Percentiles rank a stretch among this genome's conserved stretches.
phyloP scores from a whole-genome alignment of 371 early-diverging fungal species.

The Mycotypha africana region DNA sequence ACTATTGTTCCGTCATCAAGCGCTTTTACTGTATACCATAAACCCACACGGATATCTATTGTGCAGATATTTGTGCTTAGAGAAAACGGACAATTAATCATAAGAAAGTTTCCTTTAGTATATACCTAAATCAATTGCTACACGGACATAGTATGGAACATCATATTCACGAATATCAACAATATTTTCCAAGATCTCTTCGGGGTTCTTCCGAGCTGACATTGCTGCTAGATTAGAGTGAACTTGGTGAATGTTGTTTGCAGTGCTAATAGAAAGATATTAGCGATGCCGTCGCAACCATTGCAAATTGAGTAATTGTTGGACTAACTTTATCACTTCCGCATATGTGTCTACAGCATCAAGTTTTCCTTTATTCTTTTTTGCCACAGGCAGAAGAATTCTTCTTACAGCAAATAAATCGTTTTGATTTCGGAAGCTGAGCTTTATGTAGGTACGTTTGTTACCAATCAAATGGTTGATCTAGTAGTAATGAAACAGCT shows the following conservation, averaged over 20 bases:
- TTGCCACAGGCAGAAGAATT: constrained; percentile 61
- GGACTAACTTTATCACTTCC: constrained; percentile 42
- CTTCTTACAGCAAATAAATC: constrained; percentile 78
- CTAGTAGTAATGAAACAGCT: too few relatives aligned
- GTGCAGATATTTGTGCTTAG: too few relatives aligned
- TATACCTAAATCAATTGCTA: constrained; percentile 87
- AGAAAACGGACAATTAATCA: too few relatives aligned
- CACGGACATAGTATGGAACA: constrained; percentile 89
- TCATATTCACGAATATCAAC: constrained; percentile 94
- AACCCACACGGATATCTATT: constrained; percentile 90
- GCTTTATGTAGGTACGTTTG: constrained; percentile 68
- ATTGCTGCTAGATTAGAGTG: constrained; percentile 16
- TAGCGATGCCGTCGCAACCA: too few relatives aligned
- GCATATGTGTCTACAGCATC: constrained; percentile 58
- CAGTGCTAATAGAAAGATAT: constrained; percentile 10
- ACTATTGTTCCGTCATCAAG: constrained; percentile 49
- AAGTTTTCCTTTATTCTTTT: constrained; percentile 63
- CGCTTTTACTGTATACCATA: constrained; percentile 86
- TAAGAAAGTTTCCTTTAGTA: neutral
- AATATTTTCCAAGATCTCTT: constrained; percentile 54
- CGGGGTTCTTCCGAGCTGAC: constrained; percentile 30
- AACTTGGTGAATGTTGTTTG: constrained; percentile 19
- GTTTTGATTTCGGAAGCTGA: constrained; percentile 77
- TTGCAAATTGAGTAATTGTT: too few relatives aligned
- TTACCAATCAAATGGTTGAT: constrained; percentile 87